phyloP scores from a whole-genome alignment of 2,329 filamentous ascomycete species.

The Penicillium rolfsii region DNA sequence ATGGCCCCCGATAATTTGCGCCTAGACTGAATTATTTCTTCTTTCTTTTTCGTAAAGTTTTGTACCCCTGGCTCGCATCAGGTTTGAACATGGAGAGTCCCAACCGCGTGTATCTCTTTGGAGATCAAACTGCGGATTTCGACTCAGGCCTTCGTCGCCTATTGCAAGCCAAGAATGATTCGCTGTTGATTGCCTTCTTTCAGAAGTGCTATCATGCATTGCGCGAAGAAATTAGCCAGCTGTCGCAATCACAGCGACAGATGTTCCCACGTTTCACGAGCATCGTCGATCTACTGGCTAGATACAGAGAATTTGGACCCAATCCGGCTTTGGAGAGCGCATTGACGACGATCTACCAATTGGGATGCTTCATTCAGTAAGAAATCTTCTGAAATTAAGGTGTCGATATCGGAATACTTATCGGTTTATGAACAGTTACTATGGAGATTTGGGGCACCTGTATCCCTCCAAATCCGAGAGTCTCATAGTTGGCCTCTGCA shows the following conservation, averaged over 20 bases:
- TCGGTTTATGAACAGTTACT: conserved; percentile 40
- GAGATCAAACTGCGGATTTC: conserved; percentile 51
- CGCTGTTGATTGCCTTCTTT: conserved; percentile 47
- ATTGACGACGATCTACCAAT: conserved; percentile 49
- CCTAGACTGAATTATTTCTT: neutral
- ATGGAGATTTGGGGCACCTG: conserved; percentile 46
- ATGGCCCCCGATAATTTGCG: conserved; percentile 14
- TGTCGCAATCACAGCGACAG: conserved; percentile 40
- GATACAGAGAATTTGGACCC: conserved; percentile 37
- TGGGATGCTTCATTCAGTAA: conserved; percentile 51
- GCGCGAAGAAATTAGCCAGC: conserved; percentile 44
- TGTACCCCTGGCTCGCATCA: conserved; percentile 9
- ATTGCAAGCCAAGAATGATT: conserved; percentile 48
- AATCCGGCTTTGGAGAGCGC: conserved; percentile 49
- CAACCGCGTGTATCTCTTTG: conserved; percentile 50
- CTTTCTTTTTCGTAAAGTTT: conserved; percentile 16
- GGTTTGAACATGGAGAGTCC: conserved; percentile 35
- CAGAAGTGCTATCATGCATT: conserved; percentile 48
- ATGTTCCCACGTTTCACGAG: conserved; percentile 46
- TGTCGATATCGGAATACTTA: neutral
- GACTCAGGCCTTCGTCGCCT: conserved; percentile 47
- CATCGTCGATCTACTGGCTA: conserved; percentile 43
- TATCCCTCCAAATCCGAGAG: conserved; percentile 45
- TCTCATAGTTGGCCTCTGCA: conserved; percentile 48
- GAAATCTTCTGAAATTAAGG: conserved; percentile 10